Evolutionary conservation across 768 basidiomycete species (phyloP), one percentile per base, ranked within the genome.

Genomic region (Inosperma sp.): DNA sequence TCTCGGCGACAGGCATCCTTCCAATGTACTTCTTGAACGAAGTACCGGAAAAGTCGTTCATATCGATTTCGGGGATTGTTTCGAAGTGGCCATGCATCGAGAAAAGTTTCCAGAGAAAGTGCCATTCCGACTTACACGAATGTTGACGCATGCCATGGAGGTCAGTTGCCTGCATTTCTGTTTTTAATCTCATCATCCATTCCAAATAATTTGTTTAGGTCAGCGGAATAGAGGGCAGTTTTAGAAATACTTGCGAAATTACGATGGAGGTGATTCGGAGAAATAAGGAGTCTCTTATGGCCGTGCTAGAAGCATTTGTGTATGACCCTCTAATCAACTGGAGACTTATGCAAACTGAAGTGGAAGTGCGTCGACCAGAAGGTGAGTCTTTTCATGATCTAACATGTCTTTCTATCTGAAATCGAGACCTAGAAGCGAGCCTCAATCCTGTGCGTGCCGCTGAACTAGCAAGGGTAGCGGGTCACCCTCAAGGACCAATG

Each of bases 91-190:
- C 16, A 95, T 95, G 88, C 88, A 90, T 59, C 87, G 93, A 61
- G 93, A 96, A 68, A 99, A 99, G 71, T 98, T 94, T 76, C 96
- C 96, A 0, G 96, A 99, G 71, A 94, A 88, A 67, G 92, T 99
- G 47, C 96, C 96, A 0, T 99, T 99, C 84, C 83, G 96, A 31
- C 76, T 99, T 55, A 99, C 96, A 8, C 78, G 96, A 58, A 99
- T 99, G 96, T 79, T 99, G 46, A 95, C 93, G 9, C 91, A 96
- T 65, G 96, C 96, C 10, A 99, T 99, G 96, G 96, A 99, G 80
- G 93, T 91, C 58, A 58, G 78, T 62, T 10, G 7, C 41, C 5
- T 34, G 16, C 31, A 8, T n/a, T 44, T 22, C 9, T 30, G n/a
- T n/a, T 37, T 57, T 51, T n/a, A 51, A 56, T 34, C 25, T 27